Percentiles rank a stretch among this genome's conserved stretches.
These are phyloP conservation scores for Ustilago bromivora DNA, from an alignment of 1,284 basidiomycete genomes.

Conservation along the genomic window DNA sequence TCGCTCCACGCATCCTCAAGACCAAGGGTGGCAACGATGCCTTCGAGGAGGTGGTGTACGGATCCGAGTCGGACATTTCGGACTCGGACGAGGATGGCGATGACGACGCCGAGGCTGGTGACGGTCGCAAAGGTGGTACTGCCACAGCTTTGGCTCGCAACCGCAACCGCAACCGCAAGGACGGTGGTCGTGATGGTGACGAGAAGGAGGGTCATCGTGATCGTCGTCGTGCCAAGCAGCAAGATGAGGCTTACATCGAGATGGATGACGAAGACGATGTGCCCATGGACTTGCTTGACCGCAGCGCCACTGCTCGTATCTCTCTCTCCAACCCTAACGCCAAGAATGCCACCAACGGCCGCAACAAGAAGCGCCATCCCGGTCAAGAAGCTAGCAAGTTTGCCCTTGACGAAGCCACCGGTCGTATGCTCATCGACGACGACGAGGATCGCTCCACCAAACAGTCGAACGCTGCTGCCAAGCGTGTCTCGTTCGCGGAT, in stretches of 20 bases:
- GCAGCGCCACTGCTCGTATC: conserved; percentile 69
- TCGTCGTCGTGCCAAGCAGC: conserved; percentile 53
- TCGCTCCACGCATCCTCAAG: conserved; percentile 47
- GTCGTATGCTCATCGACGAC: conserved; percentile 87
- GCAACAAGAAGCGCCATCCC: conserved; percentile 71
- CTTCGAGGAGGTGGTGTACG: conserved; percentile 69
- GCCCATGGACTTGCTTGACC: conserved; percentile 93
- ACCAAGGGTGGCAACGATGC: conserved; percentile 66
- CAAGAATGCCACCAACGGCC: conserved; percentile 26
- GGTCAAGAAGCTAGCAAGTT: conserved; percentile 88
- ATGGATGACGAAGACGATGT: conserved; percentile 83
- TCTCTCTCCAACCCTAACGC: conserved; percentile 40
- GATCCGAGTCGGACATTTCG: conserved; percentile 62
- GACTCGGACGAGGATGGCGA: conserved; percentile 60
- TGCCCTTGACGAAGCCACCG: conserved; percentile 85
- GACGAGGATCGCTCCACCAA: conserved; percentile 30
- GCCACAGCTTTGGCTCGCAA: conserved; percentile 40
- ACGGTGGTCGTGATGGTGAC: conserved; percentile 32
- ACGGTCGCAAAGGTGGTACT: conserved; percentile 35
- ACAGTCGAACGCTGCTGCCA: conserved; percentile 17
- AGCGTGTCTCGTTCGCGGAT: conserved; percentile 65
- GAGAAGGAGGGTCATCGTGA: conserved; percentile 21
- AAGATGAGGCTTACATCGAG: conserved; percentile 75
- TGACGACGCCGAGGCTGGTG: conserved; percentile 37
- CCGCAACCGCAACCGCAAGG: conserved; percentile 30